Percentiles rank a stretch among this genome's conserved stretches.
phyloP scores from a whole-genome alignment of 1,284 basidiomycete genomes.

The Cutaneotrichosporon mucoides region DNA sequence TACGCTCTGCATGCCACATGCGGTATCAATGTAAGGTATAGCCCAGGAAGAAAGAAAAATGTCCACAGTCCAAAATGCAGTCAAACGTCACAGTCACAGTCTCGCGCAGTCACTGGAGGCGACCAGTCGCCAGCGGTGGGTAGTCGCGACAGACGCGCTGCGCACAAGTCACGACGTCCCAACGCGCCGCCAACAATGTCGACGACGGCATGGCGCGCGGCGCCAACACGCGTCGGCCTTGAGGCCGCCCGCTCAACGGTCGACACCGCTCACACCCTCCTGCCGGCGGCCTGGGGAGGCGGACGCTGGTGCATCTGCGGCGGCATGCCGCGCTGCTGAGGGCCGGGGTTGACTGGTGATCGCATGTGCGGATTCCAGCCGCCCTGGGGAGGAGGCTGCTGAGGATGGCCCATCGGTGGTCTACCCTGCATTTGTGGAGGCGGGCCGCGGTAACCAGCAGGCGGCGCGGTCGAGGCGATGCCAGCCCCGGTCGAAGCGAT shows the following conservation, averaged over 20 bases:
- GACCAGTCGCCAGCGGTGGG: too few relatives aligned
- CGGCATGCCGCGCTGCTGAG: conserved; percentile 6
- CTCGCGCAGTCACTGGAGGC: too few relatives aligned
- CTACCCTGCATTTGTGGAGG: conserved; percentile 3
- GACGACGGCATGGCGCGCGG: too few relatives aligned
- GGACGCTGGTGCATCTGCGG: conserved; percentile 10
- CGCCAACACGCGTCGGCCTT: too few relatives aligned
- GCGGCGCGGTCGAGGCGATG: conserved; percentile 20
- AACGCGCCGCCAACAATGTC: too few relatives aligned
- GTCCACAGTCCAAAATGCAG: conserved; percentile 12
- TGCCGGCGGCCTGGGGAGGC: conserved; percentile 5
- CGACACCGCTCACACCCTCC: conserved; percentile 14
- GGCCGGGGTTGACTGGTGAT: conserved; percentile 2
- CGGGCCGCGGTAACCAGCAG: conserved; percentile 26
- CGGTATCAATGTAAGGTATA: conserved; percentile 11
- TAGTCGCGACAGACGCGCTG: too few relatives aligned
- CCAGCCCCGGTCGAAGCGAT: conserved; percentile 27
- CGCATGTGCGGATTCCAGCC: conserved; percentile 9
- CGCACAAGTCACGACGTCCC: too few relatives aligned
- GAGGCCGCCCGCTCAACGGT: too few relatives aligned
- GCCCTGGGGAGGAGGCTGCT: conserved; percentile 8
- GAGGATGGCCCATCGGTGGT: neutral
- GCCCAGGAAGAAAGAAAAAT: neutral
- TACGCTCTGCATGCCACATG: conserved; percentile 4
- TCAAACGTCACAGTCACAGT: too few relatives aligned